These are phyloP conservation scores for Komagataella pastoris DNA, from an alignment of 805 yeast species.

Conservation along the genomic window DNA sequence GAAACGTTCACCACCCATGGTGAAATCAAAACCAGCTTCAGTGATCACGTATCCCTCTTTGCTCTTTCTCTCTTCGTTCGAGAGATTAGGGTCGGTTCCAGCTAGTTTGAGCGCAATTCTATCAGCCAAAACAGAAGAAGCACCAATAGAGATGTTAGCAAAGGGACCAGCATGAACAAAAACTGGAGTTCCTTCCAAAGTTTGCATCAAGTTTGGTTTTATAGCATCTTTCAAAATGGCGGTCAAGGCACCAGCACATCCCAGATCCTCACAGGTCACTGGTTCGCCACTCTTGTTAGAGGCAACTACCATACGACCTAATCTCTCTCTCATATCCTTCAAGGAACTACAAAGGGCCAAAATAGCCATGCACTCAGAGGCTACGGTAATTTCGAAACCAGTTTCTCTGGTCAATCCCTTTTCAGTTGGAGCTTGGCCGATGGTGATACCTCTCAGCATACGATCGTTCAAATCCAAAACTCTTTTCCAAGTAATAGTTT, in stretches of 20 bases:
- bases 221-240: constrained; percentile 93
- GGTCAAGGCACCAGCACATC: constrained; percentile 91
- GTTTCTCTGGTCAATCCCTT: constrained; percentile 76
- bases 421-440: constrained; percentile 90
- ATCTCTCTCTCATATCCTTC: constrained; percentile 73
- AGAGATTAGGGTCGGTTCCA: constrained; percentile 34
- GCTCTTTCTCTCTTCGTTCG: constrained; percentile 15
- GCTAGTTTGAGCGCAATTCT: constrained; percentile 84
- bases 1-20: constrained; percentile 98
- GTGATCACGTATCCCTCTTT: constrained; percentile 78
- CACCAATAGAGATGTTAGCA: constrained; percentile 95
- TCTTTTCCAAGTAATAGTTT: constrained; percentile 80
- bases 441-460: constrained; percentile 74
- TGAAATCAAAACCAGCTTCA: constrained; percentile 97
- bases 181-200: constrained; percentile 95
- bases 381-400: constrained; percentile 94
- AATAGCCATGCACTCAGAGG: constrained; percentile 93
- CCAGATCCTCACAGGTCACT: constrained; percentile 87
- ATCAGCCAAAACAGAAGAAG: constrained; percentile 89
- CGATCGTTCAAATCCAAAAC: constrained; percentile 94
- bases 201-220: constrained; percentile 94
- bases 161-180: constrained; percentile 97
- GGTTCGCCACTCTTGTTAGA: constrained; percentile 65
- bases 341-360: constrained; percentile 72
- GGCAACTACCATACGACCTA: constrained; percentile 85